Evolutionary conservation across 2,329 filamentous ascomycete species (phyloP), one percentile per base, ranked within the genome.

Genomic region (Colletotrichum melonis): DNA sequence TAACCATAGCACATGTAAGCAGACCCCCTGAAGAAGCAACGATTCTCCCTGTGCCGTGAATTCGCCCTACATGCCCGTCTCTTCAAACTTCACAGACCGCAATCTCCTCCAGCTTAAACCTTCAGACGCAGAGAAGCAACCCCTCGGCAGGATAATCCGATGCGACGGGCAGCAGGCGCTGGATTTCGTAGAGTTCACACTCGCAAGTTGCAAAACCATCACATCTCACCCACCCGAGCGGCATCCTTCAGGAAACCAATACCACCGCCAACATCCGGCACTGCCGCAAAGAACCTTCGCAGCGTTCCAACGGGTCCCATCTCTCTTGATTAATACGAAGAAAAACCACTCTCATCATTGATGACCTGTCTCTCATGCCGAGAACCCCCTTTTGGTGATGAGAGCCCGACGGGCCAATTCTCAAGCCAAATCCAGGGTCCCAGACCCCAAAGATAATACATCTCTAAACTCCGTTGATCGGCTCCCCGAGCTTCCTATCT

Each of bases 241-340:
- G 28, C 55, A 59, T 24, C 26, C 49, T 26, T 19, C 5, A 28
- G 22, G 55, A 69, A 72, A 72, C 54, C 26, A 69, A 56, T 16
- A 14, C 42, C 54, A 42, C 7, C 59, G 28, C 59, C 38, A 11
- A 26, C 69, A 63, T 63, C 69, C 69, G 69, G 35, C 19, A 32
- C 19, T 68, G 35, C 69, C 64, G 69, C 52, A 35, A 24, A 57
- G 64, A 68, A n/a, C 26, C 46, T 57, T 72, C 32, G 54, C 55
- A 60, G 59, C 59, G 66, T 72, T 69, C 70, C 70, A 72, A 64
- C 46, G 38, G 55, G 66, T 64, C 66, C 70, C 58, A 64, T 59
- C 54, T 11, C 32, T 22, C 66, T 72, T 72, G 66, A 69, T 72
- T 60, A 69, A 69, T 72, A 72, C 70, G 66, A 72, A 42, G 59